phyloP scores from a whole-genome alignment of 2,329 filamentous ascomycete species.

The Trichoderma gracile region DNA sequence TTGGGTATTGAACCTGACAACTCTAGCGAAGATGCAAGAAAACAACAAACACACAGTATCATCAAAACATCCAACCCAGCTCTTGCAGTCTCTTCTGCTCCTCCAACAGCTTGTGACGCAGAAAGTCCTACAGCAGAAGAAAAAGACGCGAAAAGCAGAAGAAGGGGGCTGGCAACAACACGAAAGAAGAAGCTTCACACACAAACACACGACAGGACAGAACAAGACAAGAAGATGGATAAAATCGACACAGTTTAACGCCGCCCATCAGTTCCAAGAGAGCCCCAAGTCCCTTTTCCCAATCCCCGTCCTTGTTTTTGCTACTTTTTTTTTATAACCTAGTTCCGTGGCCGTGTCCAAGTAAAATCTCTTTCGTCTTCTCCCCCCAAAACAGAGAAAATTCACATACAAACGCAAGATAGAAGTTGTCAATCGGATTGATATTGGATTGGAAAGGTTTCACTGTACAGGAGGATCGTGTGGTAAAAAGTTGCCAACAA shows the following conservation, averaged over 20 bases:
- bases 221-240: neutral
- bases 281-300: neutral
- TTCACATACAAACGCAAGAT: too few species aligned
- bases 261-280: neutral
- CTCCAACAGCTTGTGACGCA: neutral
- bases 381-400: neutral
- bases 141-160: neutral
- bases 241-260: constrained; percentile 7
- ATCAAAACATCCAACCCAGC: constrained; percentile 7
- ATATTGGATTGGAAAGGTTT: neutral
- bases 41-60: neutral
- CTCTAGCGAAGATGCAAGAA: neutral
- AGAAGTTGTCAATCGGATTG: neutral
- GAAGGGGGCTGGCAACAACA: neutral
- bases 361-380: neutral
- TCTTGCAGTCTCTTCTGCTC: neutral
- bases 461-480: constrained; percentile 59
- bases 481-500: constrained; percentile 94
- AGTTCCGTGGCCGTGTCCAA: neutral
- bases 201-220: neutral
- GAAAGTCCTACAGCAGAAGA: neutral
- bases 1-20: constrained; percentile 1
- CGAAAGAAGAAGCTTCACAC: neutral
- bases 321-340: neutral
- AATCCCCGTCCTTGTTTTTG: neutral